phyloP scores from a whole-genome alignment of 2,329 filamentous ascomycete species.

The Cladosporium sphaerospermum region DNA sequence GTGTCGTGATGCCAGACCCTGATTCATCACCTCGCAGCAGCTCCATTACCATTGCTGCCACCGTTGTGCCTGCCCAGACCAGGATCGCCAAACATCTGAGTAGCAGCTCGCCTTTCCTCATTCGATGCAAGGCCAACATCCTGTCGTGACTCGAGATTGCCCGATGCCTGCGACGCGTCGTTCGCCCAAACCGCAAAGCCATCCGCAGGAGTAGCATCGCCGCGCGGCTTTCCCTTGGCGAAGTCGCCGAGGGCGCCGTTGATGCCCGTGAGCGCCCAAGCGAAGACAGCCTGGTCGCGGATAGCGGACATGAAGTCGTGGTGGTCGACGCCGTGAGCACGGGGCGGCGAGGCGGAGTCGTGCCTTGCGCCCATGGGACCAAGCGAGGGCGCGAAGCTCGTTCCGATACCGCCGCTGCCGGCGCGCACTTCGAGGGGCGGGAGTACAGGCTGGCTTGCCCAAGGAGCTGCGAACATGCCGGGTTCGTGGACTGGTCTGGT shows the following conservation, averaged over 20 bases:
- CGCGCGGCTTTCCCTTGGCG: slow-evolving; percentile 54
- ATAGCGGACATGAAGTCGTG: slow-evolving; percentile 72
- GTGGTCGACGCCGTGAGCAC: slow-evolving; percentile 46
- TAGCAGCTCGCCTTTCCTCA: slow-evolving; percentile 7
- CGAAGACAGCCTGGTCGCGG: slow-evolving; percentile 79
- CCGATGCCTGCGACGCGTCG: slow-evolving; percentile 16
- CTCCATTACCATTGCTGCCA: slow-evolving; percentile 9
- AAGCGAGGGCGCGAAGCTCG: slow-evolving; percentile 32
- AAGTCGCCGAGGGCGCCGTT: slow-evolving; percentile 67
- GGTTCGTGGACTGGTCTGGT: slow-evolving; percentile 45
- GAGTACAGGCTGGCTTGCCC: slow-evolving; percentile 62
- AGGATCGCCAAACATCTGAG: slow-evolving; percentile 28
- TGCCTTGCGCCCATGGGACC: slow-evolving; percentile 27
- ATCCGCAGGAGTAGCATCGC: slow-evolving; percentile 56
- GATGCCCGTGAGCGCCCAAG: slow-evolving; percentile 74
- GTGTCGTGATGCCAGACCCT: too few species aligned
- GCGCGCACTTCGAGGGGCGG: slow-evolving; percentile 33
- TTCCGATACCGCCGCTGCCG: slow-evolving; percentile 20
- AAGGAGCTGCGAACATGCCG: slow-evolving; percentile 73
- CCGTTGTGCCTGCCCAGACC: slow-evolving; percentile 21
- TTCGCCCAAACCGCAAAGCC: slow-evolving; percentile 56
- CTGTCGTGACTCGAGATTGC: slow-evolving; percentile 1
- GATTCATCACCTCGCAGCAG: too few species aligned
- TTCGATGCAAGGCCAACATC: slow-evolving; percentile 1
- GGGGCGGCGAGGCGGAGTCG: slow-evolving; percentile 13